Evolutionary conservation across 2,329 filamentous ascomycete genomes (phyloP), one percentile per base, ranked within the genome.

Genomic region (Verticillium dahliae): DNA sequence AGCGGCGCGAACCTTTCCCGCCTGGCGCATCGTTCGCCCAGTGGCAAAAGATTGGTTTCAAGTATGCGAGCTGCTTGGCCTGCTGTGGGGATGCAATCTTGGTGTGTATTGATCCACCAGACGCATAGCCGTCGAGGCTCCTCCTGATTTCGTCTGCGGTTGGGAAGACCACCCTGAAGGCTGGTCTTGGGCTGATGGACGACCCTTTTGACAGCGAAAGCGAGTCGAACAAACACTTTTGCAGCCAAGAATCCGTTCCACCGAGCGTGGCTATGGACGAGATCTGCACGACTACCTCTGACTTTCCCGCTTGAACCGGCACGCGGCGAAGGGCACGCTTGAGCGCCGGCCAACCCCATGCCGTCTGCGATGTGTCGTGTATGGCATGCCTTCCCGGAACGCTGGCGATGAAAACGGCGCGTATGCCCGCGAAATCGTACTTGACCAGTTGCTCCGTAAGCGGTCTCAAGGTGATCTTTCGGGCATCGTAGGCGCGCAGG

Each of bases 261-360:
- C 90, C 90, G 0, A 96, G 78, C 0, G 91, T 92, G 2, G 92
- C 92, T 57, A 96, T 90, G 0, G 91, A 96, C 0, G 92, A 96
- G 50, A 94, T 78, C 73, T 95, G 86, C 4, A 82, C 73, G 1
- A 86, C 82, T 34, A 91, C 75, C 33, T 84, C 79, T 1, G 80
- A 70, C 33, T 72, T 62, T 7, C 73, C 74, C 37, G 69, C 62
- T 18, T 75, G 68, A 2, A 81, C 73, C 1, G 85, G 81, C 3
- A 92, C 76, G 2, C 72, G 73, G 15, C 75, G 74, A 9, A 96
- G 76, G 1, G 84, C 80, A 56, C 85, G 80, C 65, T 81, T 82
- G 11, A 96, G 69, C 1, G 83, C 89, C 2, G 84, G 77, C 90
- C 91, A 96, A 1, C 91, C 92, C 85, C 89, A 96, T n/a, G 80